A percentile compares a stretch with the other conserved stretches of the same genome.
Evolutionary conservation across 2,329 filamentous ascomycete species (phyloP).

Genomic region (Clarireedia sp.): DNA sequence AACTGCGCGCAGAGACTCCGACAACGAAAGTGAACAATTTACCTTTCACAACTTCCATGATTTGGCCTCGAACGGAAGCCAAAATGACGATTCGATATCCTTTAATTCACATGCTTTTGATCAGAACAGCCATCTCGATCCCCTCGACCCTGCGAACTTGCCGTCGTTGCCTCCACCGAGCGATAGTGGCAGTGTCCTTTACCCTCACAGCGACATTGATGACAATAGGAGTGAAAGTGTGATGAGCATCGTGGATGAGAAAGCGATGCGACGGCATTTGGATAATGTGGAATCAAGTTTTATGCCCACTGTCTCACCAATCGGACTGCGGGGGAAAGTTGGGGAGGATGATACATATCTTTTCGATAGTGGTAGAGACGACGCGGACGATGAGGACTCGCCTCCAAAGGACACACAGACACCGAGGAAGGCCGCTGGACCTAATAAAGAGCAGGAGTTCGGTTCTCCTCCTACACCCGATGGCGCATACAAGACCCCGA

Average conservation of each 20-base stretch:
- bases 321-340: conserved; percentile 36
- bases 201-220: conserved; percentile 21
- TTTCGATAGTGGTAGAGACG: conserved; percentile 37
- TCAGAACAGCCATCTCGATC: conserved; percentile 17
- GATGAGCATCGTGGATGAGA: conserved; percentile 26
- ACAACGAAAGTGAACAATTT: conserved; percentile 24
- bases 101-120: conserved; percentile 13
- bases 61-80: conserved; percentile 20
- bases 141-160: conserved; percentile 20
- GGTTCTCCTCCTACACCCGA: conserved; percentile 23
- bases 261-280: conserved; percentile 38
- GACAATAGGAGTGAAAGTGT: conserved; percentile 18
- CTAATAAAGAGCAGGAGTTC: background rate
- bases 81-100: conserved; percentile 22
- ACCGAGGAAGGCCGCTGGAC: background rate
- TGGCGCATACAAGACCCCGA: conserved; percentile 25
- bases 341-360: conserved; percentile 52
- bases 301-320: conserved; percentile 48
- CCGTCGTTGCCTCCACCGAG: conserved; percentile 22
- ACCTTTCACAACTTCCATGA: conserved; percentile 24
- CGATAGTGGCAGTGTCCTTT: conserved; percentile 26
- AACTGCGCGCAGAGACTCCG: conserved; percentile 22
- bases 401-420: background rate
- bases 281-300: conserved; percentile 61
- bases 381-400: background rate